These are phyloP conservation scores for Mimosa pudica DNA, from an alignment of 306 rosid species.

Conservation along the genomic window DNA sequence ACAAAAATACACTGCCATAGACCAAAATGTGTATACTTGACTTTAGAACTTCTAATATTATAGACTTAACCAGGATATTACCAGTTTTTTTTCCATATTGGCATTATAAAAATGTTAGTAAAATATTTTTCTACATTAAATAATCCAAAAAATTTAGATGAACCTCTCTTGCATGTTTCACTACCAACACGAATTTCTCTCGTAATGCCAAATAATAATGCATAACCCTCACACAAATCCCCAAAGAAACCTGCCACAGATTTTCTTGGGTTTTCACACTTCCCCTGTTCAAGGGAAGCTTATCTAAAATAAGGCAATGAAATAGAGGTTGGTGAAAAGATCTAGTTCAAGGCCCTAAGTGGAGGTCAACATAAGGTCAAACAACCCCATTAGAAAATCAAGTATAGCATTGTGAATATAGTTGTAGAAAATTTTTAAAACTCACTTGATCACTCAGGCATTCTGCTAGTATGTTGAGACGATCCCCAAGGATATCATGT, in stretches of 20 bases:
- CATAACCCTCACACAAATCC: not conserved
- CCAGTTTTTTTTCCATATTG: not conserved
- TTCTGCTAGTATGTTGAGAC: constrained; percentile 53
- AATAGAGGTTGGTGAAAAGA: not conserved
- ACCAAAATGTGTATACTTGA: not conserved
- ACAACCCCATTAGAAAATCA: not conserved
- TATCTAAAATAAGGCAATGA: not conserved
- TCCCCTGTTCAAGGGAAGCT: not conserved
- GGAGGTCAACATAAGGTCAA: not conserved
- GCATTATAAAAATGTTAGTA: not conserved
- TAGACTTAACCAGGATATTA: not conserved
- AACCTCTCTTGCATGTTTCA: not conserved
- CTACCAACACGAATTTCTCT: not conserved
- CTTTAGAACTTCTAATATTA: constrained; percentile 8
- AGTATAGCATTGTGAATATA: not conserved
- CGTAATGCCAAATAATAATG: not conserved
- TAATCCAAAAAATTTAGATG: not conserved
- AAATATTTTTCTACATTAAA: not conserved
- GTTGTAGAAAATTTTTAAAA: constrained; percentile 9
- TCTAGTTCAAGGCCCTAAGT: not conserved
- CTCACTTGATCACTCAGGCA: constrained; percentile 67
- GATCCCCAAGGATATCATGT: constrained; percentile 52
- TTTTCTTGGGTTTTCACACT: not conserved
- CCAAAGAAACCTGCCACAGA: not conserved
- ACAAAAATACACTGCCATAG: not conserved